Evolutionary conservation across 1,284 basidiomycete genomes (phyloP), one percentile per base, ranked within the genome.

Genomic region (Rugosomyces carneus): DNA sequence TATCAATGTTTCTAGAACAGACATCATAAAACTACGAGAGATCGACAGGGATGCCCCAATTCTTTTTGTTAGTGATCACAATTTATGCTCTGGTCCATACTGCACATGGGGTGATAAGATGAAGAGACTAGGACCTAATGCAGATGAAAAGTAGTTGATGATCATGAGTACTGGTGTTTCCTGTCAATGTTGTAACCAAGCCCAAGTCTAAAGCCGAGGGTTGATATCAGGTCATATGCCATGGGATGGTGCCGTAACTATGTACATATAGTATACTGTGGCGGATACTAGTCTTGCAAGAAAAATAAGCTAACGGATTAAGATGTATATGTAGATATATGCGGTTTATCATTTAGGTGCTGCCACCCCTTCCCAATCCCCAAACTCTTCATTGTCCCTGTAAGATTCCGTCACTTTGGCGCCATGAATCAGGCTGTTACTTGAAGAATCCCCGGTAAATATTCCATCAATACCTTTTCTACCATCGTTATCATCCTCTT

Each of bases 371-470:
- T 54, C 50, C 56, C 56, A 57, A 34, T 50, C 53, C 5, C 54
- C 56, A 38, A 54, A 57, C 18, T 50, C 53, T 3, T 52, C 54
- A 13, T 57, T 51, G 34, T 57, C 56, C 18, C 41, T 42, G 16
- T 47, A 53, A 3, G 46, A 49, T 15, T 46, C 48, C 16, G 20
- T 44, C 34, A 32, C 42, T 45, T 37, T 36, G 37, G 47, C 20
- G 27, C 40, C 27, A 40, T 16, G 5, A 8, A 16, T 8, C 13
- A 29, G 13, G 13, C 27, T 29, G 19, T 40, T 42, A 9, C 41
- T 36, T 1, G 31, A 16, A 23, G 19, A 16, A 9, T 35, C 32
- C n/a, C 31, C 26, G 7, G 15, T 16, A 15, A 23, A 7, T 6
- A 6, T 29, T 34, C 11, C 37, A 45, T 8, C 42, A 42, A 38